Base-by-base conservation (phyloP, 2,329 filamentous ascomycete genomes). In the Dactylellina leptospora region DNA sequence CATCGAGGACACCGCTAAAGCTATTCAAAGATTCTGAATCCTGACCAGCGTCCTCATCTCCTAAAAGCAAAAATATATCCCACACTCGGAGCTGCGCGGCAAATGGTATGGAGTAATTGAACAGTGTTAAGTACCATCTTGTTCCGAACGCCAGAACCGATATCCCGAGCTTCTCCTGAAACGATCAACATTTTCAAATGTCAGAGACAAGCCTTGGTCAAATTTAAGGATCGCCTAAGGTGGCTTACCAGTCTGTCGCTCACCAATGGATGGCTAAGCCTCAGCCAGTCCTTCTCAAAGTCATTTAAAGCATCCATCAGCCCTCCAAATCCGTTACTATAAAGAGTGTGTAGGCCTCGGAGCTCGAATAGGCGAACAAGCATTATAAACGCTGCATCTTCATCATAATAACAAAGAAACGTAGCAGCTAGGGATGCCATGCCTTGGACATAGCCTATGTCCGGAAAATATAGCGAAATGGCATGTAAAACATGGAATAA, bases 51-150 rank as follows among this genome's bases (percentile, higher is more conserved):
- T 87, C 83, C 8, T 85, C 84, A 76, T 93, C 91, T 48, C 93
- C 95, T 10, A 97, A 86, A 11, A 99, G 86, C 86, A 99, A 92
- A 81, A 97, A 97, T 0, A 97, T 90, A 78, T 99, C 95, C 95
- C 95, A 99, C 13, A 99, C 90, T 51, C 95, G 90, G 33, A 99
- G 87, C 80, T 97, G 95, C 2, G 93, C 93, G 0, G 91, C 86
- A 77, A 97, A 99, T 0, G 95, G 95, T 55, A 99, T 91, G 13
- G 92, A 96, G 78, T 97, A 90, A 80, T 97, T 97, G 84, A 99
- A 99, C 6, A 99, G 84, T 1, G 95, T 99, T 55, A 99, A 84
- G 79, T 99, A 99, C 95, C 95, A 99, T 56, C 93, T 85, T 2
- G 93, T 97, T 28, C 93, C 95, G 78, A 97, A 99, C n/a, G 93